Percentiles rank a stretch among this genome's conserved stretches.
phyloP scores from a whole-genome alignment of 2,329 filamentous ascomycete species.

The Xylariaceae sp. region DNA sequence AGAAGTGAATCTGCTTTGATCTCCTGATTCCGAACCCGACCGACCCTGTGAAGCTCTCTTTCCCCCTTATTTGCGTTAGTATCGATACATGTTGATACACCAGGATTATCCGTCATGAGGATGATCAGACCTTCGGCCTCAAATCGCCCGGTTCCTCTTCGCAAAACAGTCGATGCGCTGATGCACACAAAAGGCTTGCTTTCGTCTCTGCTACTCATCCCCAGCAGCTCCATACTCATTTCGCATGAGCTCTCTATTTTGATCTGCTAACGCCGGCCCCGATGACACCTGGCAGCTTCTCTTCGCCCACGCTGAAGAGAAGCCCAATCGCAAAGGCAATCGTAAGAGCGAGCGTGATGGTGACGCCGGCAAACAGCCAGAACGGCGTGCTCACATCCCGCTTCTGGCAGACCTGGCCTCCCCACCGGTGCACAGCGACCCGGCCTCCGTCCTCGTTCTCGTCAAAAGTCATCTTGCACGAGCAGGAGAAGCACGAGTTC shows the following conservation, averaged over 20 bases:
- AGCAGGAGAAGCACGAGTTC: constrained; percentile 71
- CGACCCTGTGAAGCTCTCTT: no score
- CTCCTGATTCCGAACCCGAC: no score
- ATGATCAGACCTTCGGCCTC: no score
- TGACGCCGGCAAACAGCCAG: constrained; percentile 78
- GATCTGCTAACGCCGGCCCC: constrained; percentile 82
- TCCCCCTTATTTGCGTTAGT: neutral
- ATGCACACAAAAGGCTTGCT: neutral
- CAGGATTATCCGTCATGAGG: neutral
- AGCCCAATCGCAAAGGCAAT: constrained; percentile 71
- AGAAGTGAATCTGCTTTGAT: no score
- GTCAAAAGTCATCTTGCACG: constrained; percentile 62
- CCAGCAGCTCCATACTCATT: neutral
- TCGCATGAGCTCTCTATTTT: constrained; percentile 44
- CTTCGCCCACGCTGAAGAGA: constrained; percentile 78
- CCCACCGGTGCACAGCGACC: constrained; percentile 65
- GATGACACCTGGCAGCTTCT: constrained; percentile 89
- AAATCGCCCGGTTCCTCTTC: no score
- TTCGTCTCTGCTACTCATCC: neutral
- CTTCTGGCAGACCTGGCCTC: constrained; percentile 85
- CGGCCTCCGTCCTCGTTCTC: constrained; percentile 42
- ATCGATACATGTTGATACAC: constrained; percentile 21
- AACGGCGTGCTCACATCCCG: constrained; percentile 85
- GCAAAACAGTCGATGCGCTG: neutral
- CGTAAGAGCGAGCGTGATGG: constrained; percentile 65